Evolutionary conservation across 176 grass and related monocot species (phyloP), one percentile per base, ranked within the genome.

Genomic region (Echinochloa phyllopogon): DNA sequence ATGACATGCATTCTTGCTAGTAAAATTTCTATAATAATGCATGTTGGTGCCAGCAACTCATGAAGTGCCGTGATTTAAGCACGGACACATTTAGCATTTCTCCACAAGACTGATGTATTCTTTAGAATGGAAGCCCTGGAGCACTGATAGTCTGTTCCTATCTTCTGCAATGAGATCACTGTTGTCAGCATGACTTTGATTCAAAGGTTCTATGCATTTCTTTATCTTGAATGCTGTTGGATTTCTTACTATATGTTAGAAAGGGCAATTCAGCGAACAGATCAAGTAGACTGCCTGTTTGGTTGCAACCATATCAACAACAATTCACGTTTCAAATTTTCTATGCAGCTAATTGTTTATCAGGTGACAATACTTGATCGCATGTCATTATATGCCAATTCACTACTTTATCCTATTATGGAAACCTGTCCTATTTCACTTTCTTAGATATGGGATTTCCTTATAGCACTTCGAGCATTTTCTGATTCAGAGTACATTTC

Each of bases 231-330:
- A 15, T 73, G 39, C 58, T 74, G 52, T 72, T 78, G 65, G 40
- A 72, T 77, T 77, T 77, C 38, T 40, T 58, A 33, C 44, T 83
- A 65, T 74, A 82, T 89, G 15, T 65, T 84, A 58, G 27, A 72
- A 69, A 79, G 36, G 74, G 58, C 47, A 14, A 79, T 74, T 65
- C 43, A 7, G 37, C 42, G 10, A 65, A 48, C 27, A 67, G 6
- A 16, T 58, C 29, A 69, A 52, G 41, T 76, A 81, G 47, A 15
- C 59, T 75, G 36, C 51, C 14, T 66, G 37, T 81, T 53, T 40
- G 20, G 45, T 68, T 49, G 41, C 39, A 85, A 81, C n/a, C n/a
- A 60, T 60, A 80, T 80, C 40, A 85, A 38, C 33, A 69, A 20
- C 61, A 36, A 42, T 75, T 38, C 36, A 61, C 59, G 62, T 65